phyloP scores from a whole-genome alignment of 768 basidiomycete genomes.

The Naematelia encephala region DNA sequence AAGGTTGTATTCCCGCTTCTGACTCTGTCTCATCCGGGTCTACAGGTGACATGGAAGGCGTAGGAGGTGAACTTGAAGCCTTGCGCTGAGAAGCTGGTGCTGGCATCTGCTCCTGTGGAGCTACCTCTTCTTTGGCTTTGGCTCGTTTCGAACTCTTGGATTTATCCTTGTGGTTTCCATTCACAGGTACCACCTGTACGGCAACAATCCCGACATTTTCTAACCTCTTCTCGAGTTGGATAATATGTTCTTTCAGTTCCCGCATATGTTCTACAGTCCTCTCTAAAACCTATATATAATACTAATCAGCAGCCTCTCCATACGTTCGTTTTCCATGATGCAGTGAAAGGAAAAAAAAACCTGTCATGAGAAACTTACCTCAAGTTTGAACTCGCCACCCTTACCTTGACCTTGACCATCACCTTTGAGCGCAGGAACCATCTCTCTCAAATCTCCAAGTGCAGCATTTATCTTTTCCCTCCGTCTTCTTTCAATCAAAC shows the following conservation, averaged over 20 bases:
- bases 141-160: background rate
- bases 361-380: conserved; percentile 55
- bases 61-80: background rate
- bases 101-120: background rate
- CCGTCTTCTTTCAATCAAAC: conserved; percentile 87
- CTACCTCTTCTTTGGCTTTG: background rate
- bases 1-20: conserved; percentile 14
- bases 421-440: conserved; percentile 61
- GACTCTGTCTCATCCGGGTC: conserved; percentile 38
- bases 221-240: conserved; percentile 51
- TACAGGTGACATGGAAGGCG: conserved; percentile 1
- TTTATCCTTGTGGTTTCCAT: background rate
- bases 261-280: conserved; percentile 75
- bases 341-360: background rate
- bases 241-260: conserved; percentile 62
- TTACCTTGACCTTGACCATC: conserved; percentile 60
- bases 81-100: background rate
- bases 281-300: conserved; percentile 62
- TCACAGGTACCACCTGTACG: no score
- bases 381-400: conserved; percentile 88
- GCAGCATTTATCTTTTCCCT: conserved; percentile 96
- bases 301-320: no score
- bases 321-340: no score
- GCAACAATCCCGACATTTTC: background rate
- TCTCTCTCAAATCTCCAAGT: conserved; percentile 66